Percentiles rank a stretch among this genome's conserved stretches.
Evolutionary conservation across 257 asterid species (phyloP).

Genomic region (Striga asiatica): DNA sequence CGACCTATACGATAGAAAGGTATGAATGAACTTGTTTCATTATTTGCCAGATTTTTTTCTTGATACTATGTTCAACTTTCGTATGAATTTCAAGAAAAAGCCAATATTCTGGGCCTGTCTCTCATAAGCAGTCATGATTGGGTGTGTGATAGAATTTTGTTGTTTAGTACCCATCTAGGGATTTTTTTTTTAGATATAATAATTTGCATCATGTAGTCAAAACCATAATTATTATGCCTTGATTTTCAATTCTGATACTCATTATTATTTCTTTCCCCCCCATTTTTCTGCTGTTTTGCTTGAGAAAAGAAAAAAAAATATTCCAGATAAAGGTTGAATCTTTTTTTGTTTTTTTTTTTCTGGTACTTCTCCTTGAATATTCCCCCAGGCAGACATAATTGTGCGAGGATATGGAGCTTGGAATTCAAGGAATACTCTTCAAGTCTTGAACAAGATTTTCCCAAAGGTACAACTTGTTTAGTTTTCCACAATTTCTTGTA

Average conservation of each 20-base stretch:
- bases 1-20: conserved; percentile 70
- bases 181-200: not conserved
- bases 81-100: no score
- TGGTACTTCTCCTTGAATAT: no score
- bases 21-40: not conserved
- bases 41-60: not conserved
- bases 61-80: no score
- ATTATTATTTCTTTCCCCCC: not conserved
- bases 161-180: not conserved
- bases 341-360: not conserved
- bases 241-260: no score
- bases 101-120: no score
- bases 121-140: no score
- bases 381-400: conserved; percentile 62
- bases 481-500: no score
- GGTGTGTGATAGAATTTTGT: no score
- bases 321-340: not conserved
- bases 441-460: conserved; percentile 43
- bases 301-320: no score
- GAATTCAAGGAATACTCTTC: conserved; percentile 55
- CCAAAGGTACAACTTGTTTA: conserved; percentile 37
- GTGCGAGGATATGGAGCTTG: conserved; percentile 66
- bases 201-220: no score
- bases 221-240: no score
- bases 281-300: no score